phyloP scores from a whole-genome alignment of 306 rosid species.

The Cajanus cajan region DNA sequence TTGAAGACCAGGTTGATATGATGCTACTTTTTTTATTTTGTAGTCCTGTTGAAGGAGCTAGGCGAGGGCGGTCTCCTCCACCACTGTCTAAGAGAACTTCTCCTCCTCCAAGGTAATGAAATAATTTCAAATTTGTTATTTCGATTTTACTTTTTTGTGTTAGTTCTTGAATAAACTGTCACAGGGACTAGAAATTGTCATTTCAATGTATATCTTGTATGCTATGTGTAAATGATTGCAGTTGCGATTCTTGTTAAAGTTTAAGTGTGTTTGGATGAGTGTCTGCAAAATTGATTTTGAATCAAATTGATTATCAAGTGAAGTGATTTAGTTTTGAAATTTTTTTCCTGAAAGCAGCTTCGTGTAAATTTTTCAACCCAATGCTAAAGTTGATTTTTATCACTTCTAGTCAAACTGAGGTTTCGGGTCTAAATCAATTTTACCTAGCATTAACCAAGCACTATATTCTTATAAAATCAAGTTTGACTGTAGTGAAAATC shows the following conservation, averaged over 20 bases:
- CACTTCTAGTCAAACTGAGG: too few relatives aligned
- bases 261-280: too few relatives aligned
- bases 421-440: too few relatives aligned
- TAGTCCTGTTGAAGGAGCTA: constrained; percentile 63
- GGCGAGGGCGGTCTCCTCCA: constrained; percentile 75
- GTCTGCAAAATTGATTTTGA: too few relatives aligned
- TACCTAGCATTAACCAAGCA: too few relatives aligned
- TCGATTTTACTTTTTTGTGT: background rate
- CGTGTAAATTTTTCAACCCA: too few relatives aligned
- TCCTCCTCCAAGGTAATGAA: constrained; percentile 71
- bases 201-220: constrained; percentile 1
- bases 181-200: background rate
- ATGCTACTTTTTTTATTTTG: background rate
- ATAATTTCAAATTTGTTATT: background rate
- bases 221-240: background rate
- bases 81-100: constrained; percentile 64
- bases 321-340: too few relatives aligned
- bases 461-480: too few relatives aligned
- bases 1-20: background rate
- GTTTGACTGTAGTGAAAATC: too few relatives aligned
- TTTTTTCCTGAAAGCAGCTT: too few relatives aligned
- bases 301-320: too few relatives aligned
- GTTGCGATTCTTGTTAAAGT: background rate
- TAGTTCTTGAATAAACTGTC: background rate
- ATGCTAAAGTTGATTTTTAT: too few relatives aligned